Conservation (phyloP, 352 stramenopile genomes). For the Hyaloperonospora brassicae region DNA sequence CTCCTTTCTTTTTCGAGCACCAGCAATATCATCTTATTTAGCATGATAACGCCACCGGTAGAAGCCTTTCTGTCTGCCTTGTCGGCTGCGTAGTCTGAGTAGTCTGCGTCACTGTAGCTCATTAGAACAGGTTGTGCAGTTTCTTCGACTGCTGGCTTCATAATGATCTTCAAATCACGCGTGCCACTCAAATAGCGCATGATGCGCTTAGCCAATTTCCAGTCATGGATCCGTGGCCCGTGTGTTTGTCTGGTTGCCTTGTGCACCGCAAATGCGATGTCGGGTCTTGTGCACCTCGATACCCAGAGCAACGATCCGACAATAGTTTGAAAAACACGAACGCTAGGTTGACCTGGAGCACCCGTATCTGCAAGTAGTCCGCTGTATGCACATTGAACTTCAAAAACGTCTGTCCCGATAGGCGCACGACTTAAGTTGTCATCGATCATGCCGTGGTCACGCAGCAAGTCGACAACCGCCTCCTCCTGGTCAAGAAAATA, state of each 20-base stretch:
- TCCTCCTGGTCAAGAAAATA: constrained; percentile 17
- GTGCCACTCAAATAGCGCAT: background rate
- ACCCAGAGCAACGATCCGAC: background rate
- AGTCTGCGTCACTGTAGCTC: background rate
- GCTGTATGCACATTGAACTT: background rate
- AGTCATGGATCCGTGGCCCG: background rate
- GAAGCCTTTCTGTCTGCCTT: background rate
- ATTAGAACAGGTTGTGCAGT: background rate
- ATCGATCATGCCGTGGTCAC: background rate
- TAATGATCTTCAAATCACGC: background rate
- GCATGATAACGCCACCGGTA: background rate
- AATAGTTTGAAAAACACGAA: background rate
- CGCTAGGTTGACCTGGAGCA: background rate
- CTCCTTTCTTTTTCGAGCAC: background rate
- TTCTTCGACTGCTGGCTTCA: background rate
- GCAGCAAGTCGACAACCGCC: background rate
- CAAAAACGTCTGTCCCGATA: background rate
- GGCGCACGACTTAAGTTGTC: background rate
- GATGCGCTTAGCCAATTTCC: background rate
- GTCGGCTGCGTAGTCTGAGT: constrained; percentile 1
- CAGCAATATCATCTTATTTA: background rate
- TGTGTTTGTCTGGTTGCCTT: background rate
- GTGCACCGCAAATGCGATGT: background rate
- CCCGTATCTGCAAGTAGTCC: background rate
- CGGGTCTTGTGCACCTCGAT: background rate